phyloP scores from a whole-genome alignment of 2,329 filamentous ascomycete species.

The Aureobasidium sp. region DNA sequence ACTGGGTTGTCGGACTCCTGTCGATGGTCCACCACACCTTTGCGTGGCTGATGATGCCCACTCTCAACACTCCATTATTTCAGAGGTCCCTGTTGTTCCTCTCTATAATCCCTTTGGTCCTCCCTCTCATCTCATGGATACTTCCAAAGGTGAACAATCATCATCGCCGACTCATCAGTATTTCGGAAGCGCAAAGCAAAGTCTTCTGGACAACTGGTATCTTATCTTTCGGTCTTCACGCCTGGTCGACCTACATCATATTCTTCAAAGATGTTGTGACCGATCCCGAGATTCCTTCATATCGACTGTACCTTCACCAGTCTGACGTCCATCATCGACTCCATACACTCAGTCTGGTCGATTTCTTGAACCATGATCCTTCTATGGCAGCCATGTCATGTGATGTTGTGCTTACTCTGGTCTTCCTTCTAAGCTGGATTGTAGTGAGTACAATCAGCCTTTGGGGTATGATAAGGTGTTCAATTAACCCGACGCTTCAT shows the following conservation, averaged over 20 bases:
- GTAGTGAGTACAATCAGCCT: background rate
- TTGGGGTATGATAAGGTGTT: background rate
- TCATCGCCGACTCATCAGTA: background rate
- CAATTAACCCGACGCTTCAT: background rate
- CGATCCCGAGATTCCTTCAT: background rate
- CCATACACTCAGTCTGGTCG: slow-evolving; percentile 35
- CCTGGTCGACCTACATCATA: background rate
- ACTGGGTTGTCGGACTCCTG: background rate
- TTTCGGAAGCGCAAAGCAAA: background rate
- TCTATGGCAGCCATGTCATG: slow-evolving; percentile 49
- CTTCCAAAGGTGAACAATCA: background rate
- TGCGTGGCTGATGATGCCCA: background rate
- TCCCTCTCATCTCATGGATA: background rate
- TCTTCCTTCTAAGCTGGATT: background rate
- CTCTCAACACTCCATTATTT: background rate
- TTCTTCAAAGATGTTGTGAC: background rate
- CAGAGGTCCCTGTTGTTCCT: background rate
- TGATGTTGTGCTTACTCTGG: slow-evolving; percentile 38
- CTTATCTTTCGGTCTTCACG: background rate
- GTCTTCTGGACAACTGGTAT: background rate
- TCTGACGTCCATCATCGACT: background rate
- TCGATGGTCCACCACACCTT: background rate
- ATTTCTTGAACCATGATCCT: slow-evolving; percentile 40
- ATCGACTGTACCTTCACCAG: background rate
- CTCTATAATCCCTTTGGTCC: background rate